Conservation (phyloP, 208 protist genomes). For the Trichomonas vaginalis region DNA sequence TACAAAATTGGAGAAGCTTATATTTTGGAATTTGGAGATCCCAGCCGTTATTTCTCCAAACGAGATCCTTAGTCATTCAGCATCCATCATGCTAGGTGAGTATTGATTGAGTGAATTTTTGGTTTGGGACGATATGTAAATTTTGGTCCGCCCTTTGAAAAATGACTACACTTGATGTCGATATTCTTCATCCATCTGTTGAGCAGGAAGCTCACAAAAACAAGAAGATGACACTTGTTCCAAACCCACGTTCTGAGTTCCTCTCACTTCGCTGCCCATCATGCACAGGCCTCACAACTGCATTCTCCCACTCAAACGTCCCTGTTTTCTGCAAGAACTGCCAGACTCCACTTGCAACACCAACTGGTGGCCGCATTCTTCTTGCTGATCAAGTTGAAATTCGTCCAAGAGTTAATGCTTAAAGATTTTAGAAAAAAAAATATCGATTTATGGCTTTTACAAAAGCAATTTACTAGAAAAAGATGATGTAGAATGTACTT, state of each 20-base stretch:
- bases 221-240: slow-evolving; percentile 9
- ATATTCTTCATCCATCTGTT: not conserved
- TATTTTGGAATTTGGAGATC: too few relatives aligned
- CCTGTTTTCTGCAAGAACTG: not conserved
- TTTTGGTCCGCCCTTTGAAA: not conserved
- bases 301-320: not conserved
- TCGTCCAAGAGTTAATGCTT: not conserved
- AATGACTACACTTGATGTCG: not conserved
- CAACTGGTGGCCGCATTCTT: not conserved
- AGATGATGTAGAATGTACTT: too few relatives aligned
- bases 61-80: too few relatives aligned
- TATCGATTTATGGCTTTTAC: not conserved
- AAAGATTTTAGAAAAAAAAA: not conserved
- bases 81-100: too few relatives aligned
- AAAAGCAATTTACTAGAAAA: too few relatives aligned
- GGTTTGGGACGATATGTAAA: too few relatives aligned
- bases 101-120: too few relatives aligned
- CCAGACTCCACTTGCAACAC: not conserved
- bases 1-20: too few relatives aligned
- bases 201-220: not conserved
- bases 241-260: not conserved
- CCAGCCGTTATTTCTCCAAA: too few relatives aligned
- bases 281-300: not conserved
- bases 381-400: not conserved
- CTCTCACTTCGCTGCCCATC: not conserved